Evolutionary conservation across 108 stramenopile species (phyloP), one percentile per base, ranked within the genome.

Genomic region (Nannochloropsis gaditana): DNA sequence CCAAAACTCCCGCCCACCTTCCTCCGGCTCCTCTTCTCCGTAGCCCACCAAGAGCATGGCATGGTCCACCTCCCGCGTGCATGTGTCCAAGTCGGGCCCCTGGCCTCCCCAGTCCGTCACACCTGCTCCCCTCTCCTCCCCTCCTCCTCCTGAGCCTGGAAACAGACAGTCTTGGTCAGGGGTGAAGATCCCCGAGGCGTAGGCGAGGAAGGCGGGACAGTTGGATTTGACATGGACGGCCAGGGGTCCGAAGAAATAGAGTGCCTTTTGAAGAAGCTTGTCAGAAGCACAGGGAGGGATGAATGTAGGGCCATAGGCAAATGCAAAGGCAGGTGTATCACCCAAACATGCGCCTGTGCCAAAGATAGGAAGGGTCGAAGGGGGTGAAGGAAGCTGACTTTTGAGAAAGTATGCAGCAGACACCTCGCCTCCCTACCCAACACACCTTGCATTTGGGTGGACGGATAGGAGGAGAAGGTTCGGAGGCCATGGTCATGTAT

Each of bases 161-260:
- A n/a, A n/a, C 59, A 73, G n/a, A n/a, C 59, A 73, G 59, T 73
- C 59, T 73, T 73, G 59, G n/a, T 73, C 59, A 73, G 59, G 59
- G 59, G 59, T 73, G 59, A 73, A 73, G 8, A 73, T 73, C 3
- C 59, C 59, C 2, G 19, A n/a, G 6, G 19, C n/a, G n/a, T 73
- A 73, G 5, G 59, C 59, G 19, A 73, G 4, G 59, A 73, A 73
- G n/a, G 59, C 59, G 59, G 59, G 59, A 6, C 59, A 73, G 8
- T 73, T 73, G 59, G 19, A n/a, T n/a, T 73, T 73, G 2, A 73
- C 59, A 73, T n/a, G 15, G 19, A 73, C 59, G 59, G 59, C 15
- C 3, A 73, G 15, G 8, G 59, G 59, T 4, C 59, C 59, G 59
- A 73, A 73, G 6, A n/a, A 73, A 73, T 73, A 73, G 19, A 73